Conservation (phyloP, 2,329 filamentous ascomycete species). For the Diaporthe vexans region DNA sequence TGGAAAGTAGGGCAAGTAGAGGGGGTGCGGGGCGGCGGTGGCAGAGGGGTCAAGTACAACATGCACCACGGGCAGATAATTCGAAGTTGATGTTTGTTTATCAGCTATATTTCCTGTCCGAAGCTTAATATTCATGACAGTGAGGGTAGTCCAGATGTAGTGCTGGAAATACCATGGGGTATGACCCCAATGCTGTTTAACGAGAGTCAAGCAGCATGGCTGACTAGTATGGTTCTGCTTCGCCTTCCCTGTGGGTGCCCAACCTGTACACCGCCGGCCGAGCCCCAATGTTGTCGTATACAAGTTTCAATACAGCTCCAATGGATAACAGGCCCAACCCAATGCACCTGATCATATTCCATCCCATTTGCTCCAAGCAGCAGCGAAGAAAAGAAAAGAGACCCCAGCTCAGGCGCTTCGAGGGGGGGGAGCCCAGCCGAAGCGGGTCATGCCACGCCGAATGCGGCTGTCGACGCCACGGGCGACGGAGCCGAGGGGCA, state of each 20-base stretch:
- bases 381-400: not conserved
- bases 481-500: constrained; percentile 66
- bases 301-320: not conserved
- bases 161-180: not conserved
- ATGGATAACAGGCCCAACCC: not conserved
- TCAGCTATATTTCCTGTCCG: constrained; percentile 8
- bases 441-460: constrained; percentile 59
- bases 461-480: constrained; percentile 63
- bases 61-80: not conserved
- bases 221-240: not conserved
- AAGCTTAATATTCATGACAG: not conserved
- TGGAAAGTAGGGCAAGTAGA: too few relatives aligned
- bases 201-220: constrained; percentile 13
- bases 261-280: not conserved
- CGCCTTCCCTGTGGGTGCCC: not conserved
- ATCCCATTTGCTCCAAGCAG: not conserved
- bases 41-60: too few relatives aligned
- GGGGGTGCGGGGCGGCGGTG: too few relatives aligned
- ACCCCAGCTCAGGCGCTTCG: not conserved
- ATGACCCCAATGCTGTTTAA: constrained; percentile 4
- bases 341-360: not conserved
- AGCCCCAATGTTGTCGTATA: not conserved
- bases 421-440: constrained; percentile 33
- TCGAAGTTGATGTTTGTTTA: not conserved
- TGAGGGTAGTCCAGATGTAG: constrained; percentile 5